A percentile compares a stretch with the other conserved stretches of the same genome.
These are phyloP conservation scores for Dactylorhiza incarnata DNA, from an alignment of 106 monocot genomes.

Conservation along the genomic window DNA sequence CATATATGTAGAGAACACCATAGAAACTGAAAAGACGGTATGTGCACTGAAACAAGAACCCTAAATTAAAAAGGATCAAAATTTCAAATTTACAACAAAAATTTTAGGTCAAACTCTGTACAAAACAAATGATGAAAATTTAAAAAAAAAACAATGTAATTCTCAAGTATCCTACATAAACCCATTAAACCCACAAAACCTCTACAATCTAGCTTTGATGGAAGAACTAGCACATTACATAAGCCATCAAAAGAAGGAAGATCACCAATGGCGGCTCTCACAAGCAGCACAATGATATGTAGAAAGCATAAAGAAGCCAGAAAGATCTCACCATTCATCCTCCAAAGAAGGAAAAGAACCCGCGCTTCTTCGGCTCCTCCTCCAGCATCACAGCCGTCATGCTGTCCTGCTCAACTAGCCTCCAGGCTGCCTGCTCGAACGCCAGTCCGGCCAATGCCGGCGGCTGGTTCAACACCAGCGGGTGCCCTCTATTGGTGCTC, in stretches of 20 bases:
- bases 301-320: not conserved
- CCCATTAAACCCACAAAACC: not conserved
- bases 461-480: conserved; percentile 72
- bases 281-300: not conserved
- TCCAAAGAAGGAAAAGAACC: conserved; percentile 94
- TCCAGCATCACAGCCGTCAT: conserved; percentile 91
- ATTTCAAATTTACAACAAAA: too few species aligned
- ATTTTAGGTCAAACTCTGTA: not conserved
- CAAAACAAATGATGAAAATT: not conserved
- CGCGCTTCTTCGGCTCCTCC: conserved; percentile 77
- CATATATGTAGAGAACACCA: not conserved
- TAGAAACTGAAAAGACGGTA: not conserved
- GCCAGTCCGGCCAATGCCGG: conserved; percentile 75
- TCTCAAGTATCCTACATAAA: not conserved
- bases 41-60: not conserved
- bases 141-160: not conserved
- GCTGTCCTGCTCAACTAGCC: conserved; percentile 84
- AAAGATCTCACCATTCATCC: conserved; percentile 17
- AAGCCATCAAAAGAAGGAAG: not conserved
- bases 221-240: not conserved
- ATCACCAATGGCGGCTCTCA: not conserved
- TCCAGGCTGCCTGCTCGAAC: conserved; percentile 94
- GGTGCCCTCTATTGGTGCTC: conserved; percentile 86
- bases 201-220: not conserved
- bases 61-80: too few species aligned